Base-by-base conservation (phyloP, 768 basidiomycete genomes). In the Lepiota venenata region DNA sequence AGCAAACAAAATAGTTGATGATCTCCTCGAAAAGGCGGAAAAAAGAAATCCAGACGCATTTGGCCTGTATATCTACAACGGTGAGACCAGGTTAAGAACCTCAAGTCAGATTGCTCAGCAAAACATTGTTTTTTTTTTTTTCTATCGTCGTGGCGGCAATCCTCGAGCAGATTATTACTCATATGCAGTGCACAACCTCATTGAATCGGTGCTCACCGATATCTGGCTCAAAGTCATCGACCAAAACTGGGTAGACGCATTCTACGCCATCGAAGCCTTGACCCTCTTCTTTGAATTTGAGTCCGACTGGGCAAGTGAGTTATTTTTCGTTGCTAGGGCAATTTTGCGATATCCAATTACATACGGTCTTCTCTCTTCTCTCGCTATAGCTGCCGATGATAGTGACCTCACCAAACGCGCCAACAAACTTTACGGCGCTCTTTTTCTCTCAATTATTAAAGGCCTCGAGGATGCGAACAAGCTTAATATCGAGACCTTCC, bases 41-140 rank as follows among this genome's bases (percentile, higher is more conserved):
- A 66, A 70, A 22, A 60, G 70, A 38, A 64, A 71, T 56, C 70
- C 70, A 8, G 69, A 72, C 50, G 55, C 55, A 22, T 67, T 68
- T 45, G 64, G 64, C 39, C 68, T 71, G 64, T 71, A 70, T 47
- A 63, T 69, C 32, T 69, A 70, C 57, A 69, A 72, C 45, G 67
- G 73, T 69, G 38, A 47, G 65, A 51, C 15, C 36, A 7, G 11
- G 39, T n/a, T n/a, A 16, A 15, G 8, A 25, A 25, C 25, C n/a
- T 25, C 25, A 11, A 32, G 14, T 14, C 18, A 14, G 12, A 39
- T 11, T 32, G 32, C 32, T 47, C 27, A 29, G 43, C 12, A 35
- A 58, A 16, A 25, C 16, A 4, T 32, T 39, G 18, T 21, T 21
- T 39, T 53, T 39, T 20, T 21, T 21, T 40, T 53, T 35, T 49